phyloP scores from a whole-genome alignment of 2,329 filamentous ascomycete species.

The Xylaria multiplex region DNA sequence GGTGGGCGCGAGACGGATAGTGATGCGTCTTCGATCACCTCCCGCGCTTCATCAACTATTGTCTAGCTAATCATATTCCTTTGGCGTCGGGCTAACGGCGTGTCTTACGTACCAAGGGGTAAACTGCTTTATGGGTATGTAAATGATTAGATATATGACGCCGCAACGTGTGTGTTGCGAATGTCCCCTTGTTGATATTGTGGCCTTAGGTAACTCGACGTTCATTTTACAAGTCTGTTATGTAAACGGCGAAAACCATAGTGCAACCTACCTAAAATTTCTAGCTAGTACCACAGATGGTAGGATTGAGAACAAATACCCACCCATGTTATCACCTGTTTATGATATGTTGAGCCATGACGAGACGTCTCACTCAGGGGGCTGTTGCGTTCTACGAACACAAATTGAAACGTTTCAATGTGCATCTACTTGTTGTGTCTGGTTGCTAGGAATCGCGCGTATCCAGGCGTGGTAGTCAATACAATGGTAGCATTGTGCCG shows the following conservation, averaged over 20 bases:
- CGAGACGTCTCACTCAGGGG: neutral
- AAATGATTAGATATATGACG: neutral
- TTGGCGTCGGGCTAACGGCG: neutral
- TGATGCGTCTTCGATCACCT: constrained; percentile 25
- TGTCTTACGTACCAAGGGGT: too few species aligned
- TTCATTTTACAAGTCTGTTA: too few species aligned
- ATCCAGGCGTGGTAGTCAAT: neutral
- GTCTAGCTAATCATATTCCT: neutral
- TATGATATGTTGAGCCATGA: neutral
- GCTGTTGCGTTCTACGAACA: neutral
- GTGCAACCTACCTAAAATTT: neutral
- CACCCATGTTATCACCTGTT: neutral
- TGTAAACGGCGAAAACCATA: neutral
- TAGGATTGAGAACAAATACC: neutral
- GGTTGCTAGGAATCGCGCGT: neutral
- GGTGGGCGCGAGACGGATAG: constrained; percentile 23
- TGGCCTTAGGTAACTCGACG: neutral
- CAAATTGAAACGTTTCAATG: neutral
- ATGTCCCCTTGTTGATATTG: neutral
- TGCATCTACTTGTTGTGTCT: constrained; percentile 5
- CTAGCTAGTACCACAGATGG: too few species aligned
- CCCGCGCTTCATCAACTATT: constrained; percentile 36
- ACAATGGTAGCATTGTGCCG: neutral
- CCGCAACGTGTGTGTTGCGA: neutral
- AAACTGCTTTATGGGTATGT: too few species aligned